These are phyloP conservation scores for Leptographium wingfieldii DNA, from an alignment of 2,329 filamentous ascomycete genomes.

Conservation along the genomic window DNA sequence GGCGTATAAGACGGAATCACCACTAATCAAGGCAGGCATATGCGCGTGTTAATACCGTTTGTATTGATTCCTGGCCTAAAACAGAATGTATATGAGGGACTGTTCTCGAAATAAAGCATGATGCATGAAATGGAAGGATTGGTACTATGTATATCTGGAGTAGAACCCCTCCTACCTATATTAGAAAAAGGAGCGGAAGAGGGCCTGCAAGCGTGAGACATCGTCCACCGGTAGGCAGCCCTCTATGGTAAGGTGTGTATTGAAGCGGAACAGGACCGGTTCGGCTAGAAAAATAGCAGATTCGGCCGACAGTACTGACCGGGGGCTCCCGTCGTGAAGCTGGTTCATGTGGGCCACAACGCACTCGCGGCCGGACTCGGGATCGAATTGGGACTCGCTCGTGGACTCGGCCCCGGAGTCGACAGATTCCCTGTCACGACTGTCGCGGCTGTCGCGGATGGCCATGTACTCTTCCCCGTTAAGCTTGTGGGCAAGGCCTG, in stretches of 20 bases:
- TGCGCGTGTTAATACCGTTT: background rate
- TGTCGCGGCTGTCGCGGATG: constrained; percentile 12
- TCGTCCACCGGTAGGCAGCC: constrained; percentile 2
- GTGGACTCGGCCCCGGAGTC: background rate
- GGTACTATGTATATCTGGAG: background rate
- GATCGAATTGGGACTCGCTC: background rate
- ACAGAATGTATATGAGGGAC: background rate
- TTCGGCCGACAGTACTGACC: constrained; percentile 5
- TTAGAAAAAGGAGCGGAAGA: background rate
- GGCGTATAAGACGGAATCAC: background rate
- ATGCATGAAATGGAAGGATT: background rate
- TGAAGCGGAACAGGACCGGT: constrained; percentile 11
- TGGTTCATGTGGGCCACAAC: background rate
- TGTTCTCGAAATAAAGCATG: background rate
- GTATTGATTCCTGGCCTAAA: background rate
- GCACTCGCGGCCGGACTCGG: background rate
- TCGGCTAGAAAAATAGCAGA: constrained; percentile 14
- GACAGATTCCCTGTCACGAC: background rate
- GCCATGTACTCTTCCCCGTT: constrained; percentile 12
- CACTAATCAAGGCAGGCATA: background rate
- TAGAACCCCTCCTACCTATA: background rate
- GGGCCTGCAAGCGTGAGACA: background rate
- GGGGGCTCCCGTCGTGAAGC: background rate
- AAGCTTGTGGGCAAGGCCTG: constrained; percentile 11
- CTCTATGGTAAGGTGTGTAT: constrained; percentile 14